These are phyloP conservation scores for Scorias spongiosa DNA, from an alignment of 2,329 filamentous ascomycete genomes.

Conservation along the genomic window DNA sequence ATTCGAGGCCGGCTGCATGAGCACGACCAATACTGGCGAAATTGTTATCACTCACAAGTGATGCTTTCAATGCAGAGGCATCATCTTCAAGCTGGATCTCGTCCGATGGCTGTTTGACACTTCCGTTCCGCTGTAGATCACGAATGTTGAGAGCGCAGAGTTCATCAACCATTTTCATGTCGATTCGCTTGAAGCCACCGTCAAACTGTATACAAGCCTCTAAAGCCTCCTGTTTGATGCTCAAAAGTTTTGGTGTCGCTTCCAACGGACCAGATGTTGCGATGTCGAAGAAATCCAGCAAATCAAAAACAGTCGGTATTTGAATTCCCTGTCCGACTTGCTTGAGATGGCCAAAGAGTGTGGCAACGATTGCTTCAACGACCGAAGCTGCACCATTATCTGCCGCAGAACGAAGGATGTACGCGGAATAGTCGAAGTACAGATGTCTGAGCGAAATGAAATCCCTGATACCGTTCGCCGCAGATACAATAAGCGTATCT, in stretches of 20 bases:
- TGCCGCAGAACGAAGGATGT: constrained; percentile 61
- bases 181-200: constrained; percentile 41
- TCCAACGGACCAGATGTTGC: constrained; percentile 34
- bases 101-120: constrained; percentile 15
- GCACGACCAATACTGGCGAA: constrained; percentile 39
- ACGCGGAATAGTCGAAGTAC: constrained; percentile 69
- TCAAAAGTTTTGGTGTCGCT: constrained; percentile 43
- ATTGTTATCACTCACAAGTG: constrained; percentile 49
- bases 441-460: constrained; percentile 66
- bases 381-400: constrained; percentile 26
- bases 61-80: constrained; percentile 44
- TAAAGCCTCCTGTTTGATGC: constrained; percentile 49
- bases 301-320: constrained; percentile 70
- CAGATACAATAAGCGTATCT: constrained; percentile 53
- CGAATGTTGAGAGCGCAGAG: constrained; percentile 55
- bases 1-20: constrained; percentile 54
- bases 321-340: constrained; percentile 49
- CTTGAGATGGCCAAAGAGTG: constrained; percentile 63
- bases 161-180: constrained; percentile 56
- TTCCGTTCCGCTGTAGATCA: constrained; percentile 37
- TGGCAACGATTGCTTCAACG: constrained; percentile 39
- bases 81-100: constrained; percentile 39
- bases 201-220: constrained; percentile 49
- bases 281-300: constrained; percentile 78
- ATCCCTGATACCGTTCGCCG: constrained; percentile 55